Base-by-base conservation (phyloP, 2,329 filamentous ascomycete genomes). In the Didymella pomorum region DNA sequence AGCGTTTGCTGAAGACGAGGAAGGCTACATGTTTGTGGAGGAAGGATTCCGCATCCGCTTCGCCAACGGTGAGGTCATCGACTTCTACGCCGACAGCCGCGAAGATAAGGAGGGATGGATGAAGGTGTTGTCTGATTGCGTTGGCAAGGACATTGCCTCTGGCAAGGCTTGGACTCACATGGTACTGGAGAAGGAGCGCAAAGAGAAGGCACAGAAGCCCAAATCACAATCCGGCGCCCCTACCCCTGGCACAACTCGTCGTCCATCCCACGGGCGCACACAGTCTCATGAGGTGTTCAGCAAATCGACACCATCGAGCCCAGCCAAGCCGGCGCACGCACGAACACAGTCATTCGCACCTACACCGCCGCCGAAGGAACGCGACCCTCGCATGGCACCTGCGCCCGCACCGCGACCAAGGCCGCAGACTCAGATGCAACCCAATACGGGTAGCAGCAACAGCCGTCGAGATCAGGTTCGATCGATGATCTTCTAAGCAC, bases 11-110 rank as follows among this genome's bases (percentile, higher is more conserved):
- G 95, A 98, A 78, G 95, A 99, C 66, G 95, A 99, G 79, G 95
- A 99, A 75, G 95, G 95, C 41, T 99, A 99, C 82, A 97, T 97
- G 91, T 99, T 99, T 76, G 94, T 99, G 52, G 95, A 99, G 77
- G 95, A 99, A 76, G 95, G 95, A 2, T 99, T 99, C 89, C 92
- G 95, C 39, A 96, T 99, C 75, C 92, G 94, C 57, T 99, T 99
- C 79, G 96, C 92, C 75, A 99, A 99, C 72, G 95, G 95, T 61
- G 95, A 99, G 79, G 88, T 97, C 63, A 99, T 99, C 74, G 94
- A 98, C 81, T 98, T 98, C 76, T 98, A 99, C 74, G 95, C 94
- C 72, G 94, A 98, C 78, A 93, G 87, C 29, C 86, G 89, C 1
- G 86, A 86, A 37, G 90, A 95, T 73, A 99, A 98, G 80, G 92